Conservation (phyloP, 2,329 filamentous ascomycete species). For the Alternaria sp. region DNA sequence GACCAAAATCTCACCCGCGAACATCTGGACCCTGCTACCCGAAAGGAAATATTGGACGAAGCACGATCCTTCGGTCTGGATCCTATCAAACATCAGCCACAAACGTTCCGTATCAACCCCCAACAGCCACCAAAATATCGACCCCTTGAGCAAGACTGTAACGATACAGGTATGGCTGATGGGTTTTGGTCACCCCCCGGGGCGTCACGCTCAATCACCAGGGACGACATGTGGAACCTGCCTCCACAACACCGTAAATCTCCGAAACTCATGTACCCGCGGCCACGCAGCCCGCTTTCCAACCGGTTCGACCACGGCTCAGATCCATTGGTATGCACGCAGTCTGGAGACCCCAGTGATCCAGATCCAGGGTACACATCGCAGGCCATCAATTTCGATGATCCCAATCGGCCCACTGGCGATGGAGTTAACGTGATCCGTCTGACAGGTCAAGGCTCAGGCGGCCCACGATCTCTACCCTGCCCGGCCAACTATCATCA, state of each 20-base stretch:
- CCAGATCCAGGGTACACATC: background rate
- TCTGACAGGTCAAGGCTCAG: background rate
- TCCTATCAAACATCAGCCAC: background rate
- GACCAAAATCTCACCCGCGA: background rate
- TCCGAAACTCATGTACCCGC: background rate
- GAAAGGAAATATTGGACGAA: background rate
- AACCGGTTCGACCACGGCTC: background rate
- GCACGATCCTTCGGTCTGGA: background rate
- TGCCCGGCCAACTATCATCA: background rate
- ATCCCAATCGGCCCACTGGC: background rate
- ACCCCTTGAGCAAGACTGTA: background rate
- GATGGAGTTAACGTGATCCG: background rate
- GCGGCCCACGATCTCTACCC: background rate
- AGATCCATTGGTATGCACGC: background rate
- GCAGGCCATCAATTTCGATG: background rate
- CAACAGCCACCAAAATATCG: background rate
- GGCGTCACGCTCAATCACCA: background rate
- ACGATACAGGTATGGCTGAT: background rate
- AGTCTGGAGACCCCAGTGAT: background rate
- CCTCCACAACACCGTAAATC: background rate
- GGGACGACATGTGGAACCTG: background rate
- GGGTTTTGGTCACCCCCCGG: background rate
- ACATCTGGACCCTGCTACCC: background rate
- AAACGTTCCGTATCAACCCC: background rate
- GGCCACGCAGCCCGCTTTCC: background rate